phyloP scores from a whole-genome alignment of 2,329 filamentous ascomycete species.

The Rhynchosporium secalis region DNA sequence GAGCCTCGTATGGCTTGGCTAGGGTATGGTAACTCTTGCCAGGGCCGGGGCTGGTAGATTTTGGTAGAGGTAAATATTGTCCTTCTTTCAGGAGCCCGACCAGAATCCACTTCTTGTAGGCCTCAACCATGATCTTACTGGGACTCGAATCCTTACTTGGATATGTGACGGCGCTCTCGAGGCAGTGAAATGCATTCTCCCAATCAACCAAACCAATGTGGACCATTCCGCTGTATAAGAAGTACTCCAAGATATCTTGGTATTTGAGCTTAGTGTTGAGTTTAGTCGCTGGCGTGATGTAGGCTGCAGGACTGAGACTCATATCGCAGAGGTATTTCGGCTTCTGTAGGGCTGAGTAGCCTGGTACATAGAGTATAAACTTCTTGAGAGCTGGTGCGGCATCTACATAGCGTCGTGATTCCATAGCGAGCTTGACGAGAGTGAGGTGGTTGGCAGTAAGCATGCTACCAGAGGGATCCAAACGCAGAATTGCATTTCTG shows the following conservation, averaged over 20 bases:
- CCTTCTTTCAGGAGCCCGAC: conserved; percentile 72
- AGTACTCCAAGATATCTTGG: conserved; percentile 64
- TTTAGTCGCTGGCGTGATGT: conserved; percentile 59
- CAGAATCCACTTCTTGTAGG: conserved; percentile 89
- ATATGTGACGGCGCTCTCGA: conserved; percentile 66
- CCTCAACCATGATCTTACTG: conserved; percentile 81
- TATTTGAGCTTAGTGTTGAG: conserved; percentile 56
- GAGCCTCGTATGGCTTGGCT: conserved; percentile 67
- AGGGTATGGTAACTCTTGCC: conserved; percentile 58
- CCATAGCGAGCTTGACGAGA: conserved; percentile 57
- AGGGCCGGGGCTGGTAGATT: conserved; percentile 53
- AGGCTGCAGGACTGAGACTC: conserved; percentile 50
- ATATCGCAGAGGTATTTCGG: conserved; percentile 48
- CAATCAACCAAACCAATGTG: conserved; percentile 63
- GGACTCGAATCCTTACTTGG: conserved; percentile 62
- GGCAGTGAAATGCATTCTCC: conserved; percentile 59
- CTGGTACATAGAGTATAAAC: conserved; percentile 65
- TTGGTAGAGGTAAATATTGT: conserved; percentile 54
- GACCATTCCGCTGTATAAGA: conserved; percentile 62
- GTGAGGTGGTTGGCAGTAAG: conserved; percentile 64
- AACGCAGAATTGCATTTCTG: conserved; percentile 55
- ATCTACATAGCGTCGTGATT: conserved; percentile 52
- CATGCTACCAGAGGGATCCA: conserved; percentile 66
- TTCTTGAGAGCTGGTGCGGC: conserved; percentile 64
- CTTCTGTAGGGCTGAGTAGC: conserved; percentile 42